Evolutionary conservation across 805 yeast species (phyloP).

Genomic region (Wickerhamiella lipophila): DNA sequence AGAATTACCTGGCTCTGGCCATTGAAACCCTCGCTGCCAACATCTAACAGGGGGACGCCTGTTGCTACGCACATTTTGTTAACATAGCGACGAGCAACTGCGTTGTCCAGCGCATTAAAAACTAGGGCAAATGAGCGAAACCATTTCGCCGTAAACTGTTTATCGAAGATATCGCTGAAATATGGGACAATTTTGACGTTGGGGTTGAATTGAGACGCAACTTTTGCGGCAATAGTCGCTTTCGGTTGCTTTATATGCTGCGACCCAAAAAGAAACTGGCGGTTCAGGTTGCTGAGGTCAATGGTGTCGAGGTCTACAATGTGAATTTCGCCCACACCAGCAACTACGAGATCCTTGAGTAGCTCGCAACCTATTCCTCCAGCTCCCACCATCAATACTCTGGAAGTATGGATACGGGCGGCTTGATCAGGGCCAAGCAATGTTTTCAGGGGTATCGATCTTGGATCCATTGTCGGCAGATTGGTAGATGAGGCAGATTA

Average conservation of each 20-base stretch:
- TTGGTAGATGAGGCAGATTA: too few species aligned
- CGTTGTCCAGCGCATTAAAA: slow-evolving; percentile 86
- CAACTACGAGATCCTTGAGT: slow-evolving; percentile 93
- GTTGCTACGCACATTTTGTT: slow-evolving; percentile 69
- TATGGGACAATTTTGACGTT: slow-evolving; percentile 62
- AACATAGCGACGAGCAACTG: slow-evolving; percentile 84
- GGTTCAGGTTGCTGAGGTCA: slow-evolving; percentile 78
- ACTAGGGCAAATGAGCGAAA: slow-evolving; percentile 61
- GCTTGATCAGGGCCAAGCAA: slow-evolving; percentile 17
- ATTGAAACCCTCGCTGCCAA: slow-evolving; percentile 88
- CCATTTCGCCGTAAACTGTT: slow-evolving; percentile 65
- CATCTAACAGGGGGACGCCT: slow-evolving; percentile 68
- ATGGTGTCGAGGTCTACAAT: slow-evolving; percentile 83
- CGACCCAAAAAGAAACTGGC: slow-evolving; percentile 83
- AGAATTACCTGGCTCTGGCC: slow-evolving; percentile 91
- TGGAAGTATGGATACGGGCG: slow-evolving; percentile 14
- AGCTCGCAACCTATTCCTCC: slow-evolving; percentile 99
- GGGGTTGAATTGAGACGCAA: slow-evolving; percentile 60
- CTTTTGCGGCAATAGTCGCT: slow-evolving; percentile 69
- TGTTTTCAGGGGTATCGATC: slow-evolving; percentile 6
- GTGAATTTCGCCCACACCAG: slow-evolving; percentile 41
- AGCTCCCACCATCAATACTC: slow-evolving; percentile 84
- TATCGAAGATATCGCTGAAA: slow-evolving; percentile 80
- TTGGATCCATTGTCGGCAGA: not conserved
- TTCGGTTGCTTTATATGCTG: slow-evolving; percentile 85